These are phyloP conservation scores for Thelonectria olida DNA, from an alignment of 2,329 filamentous ascomycete species.

Conservation along the genomic window DNA sequence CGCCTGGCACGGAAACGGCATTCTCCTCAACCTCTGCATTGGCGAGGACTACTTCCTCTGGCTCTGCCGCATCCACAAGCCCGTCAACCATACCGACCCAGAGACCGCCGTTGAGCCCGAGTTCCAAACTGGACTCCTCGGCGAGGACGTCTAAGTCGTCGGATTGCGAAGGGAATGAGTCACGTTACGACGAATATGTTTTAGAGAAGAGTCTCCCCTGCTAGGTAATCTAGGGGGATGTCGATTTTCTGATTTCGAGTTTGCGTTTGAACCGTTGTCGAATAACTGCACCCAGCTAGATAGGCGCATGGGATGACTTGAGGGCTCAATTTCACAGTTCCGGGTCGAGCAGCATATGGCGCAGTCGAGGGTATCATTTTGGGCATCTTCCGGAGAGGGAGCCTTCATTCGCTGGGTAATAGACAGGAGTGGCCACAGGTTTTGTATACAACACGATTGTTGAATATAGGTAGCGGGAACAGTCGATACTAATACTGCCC, in stretches of 20 bases:
- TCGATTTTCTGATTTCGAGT: not conserved
- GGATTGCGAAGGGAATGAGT: slow-evolving; percentile 10
- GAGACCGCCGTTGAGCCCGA: slow-evolving; percentile 48
- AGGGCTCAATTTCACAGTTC: not conserved
- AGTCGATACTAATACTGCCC: slow-evolving; percentile 5
- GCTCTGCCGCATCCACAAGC: slow-evolving; percentile 72
- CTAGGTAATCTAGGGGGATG: not conserved
- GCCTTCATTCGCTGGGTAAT: slow-evolving; percentile 12
- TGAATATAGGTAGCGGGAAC: slow-evolving; percentile 10
- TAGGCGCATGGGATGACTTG: not conserved
- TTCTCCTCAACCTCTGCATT: slow-evolving; percentile 70
- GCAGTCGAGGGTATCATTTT: slow-evolving; percentile 1
- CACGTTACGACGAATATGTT: slow-evolving; percentile 16
- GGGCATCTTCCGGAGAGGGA: slow-evolving; percentile 2
- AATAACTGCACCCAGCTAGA: not conserved
- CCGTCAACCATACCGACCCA: slow-evolving; percentile 52
- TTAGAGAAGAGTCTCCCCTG: not conserved
- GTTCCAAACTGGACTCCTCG: slow-evolving; percentile 38
- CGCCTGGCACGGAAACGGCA: slow-evolving; percentile 66
- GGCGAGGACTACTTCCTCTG: slow-evolving; percentile 76
- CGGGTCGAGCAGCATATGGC: slow-evolving; percentile 5
- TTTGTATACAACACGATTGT: slow-evolving; percentile 20
- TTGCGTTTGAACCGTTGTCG: not conserved
- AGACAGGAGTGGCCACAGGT: slow-evolving; percentile 11
- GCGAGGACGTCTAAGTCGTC: slow-evolving; percentile 32